phyloP scores from a whole-genome alignment of 495 filamentous ascomycete genomes.

The Podospora australis region DNA sequence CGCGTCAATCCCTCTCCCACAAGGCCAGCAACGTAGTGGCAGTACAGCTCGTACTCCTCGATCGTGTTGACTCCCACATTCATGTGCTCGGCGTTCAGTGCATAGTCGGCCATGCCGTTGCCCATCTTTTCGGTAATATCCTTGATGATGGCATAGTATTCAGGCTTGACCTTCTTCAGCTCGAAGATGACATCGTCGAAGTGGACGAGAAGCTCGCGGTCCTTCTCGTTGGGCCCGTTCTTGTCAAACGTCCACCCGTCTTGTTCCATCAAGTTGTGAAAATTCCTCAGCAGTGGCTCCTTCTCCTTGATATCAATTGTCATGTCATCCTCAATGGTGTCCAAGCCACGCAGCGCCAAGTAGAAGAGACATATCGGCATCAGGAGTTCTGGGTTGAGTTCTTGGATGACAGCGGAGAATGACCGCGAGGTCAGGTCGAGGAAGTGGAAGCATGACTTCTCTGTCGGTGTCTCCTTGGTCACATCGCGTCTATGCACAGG shows the following conservation, averaged over 20 bases:
- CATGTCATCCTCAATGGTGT: slow-evolving; percentile 98
- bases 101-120: slow-evolving; percentile 96
- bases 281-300: slow-evolving; percentile 78
- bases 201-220: slow-evolving; percentile 82
- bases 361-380: slow-evolving; percentile 92
- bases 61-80: slow-evolving; percentile 73
- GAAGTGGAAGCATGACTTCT: slow-evolving; percentile 77
- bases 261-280: slow-evolving; percentile 66
- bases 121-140: slow-evolving; percentile 96
- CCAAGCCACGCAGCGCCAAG: slow-evolving; percentile 78
- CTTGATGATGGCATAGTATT: slow-evolving; percentile 79
- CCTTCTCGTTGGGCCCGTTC: slow-evolving; percentile 88
- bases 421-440: slow-evolving; percentile 86
- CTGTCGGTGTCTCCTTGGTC: slow-evolving; percentile 63
- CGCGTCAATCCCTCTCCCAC: slow-evolving; percentile 91
- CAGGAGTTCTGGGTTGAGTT: slow-evolving; percentile 88
- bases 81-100: slow-evolving; percentile 71
- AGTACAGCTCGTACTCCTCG: slow-evolving; percentile 89
- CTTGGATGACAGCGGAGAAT: slow-evolving; percentile 89
- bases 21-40: slow-evolving; percentile 94
- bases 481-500: slow-evolving; percentile 78
- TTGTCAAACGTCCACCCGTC: slow-evolving; percentile 87
- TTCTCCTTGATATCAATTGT: slow-evolving; percentile 75
- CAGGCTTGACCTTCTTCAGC: slow-evolving; percentile 81
- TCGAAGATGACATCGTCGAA: slow-evolving; percentile 83